Percentiles rank a stretch among this genome's conserved stretches.
phyloP scores from a whole-genome alignment of 2,329 filamentous ascomycete species.

The Fusarium sp. region DNA sequence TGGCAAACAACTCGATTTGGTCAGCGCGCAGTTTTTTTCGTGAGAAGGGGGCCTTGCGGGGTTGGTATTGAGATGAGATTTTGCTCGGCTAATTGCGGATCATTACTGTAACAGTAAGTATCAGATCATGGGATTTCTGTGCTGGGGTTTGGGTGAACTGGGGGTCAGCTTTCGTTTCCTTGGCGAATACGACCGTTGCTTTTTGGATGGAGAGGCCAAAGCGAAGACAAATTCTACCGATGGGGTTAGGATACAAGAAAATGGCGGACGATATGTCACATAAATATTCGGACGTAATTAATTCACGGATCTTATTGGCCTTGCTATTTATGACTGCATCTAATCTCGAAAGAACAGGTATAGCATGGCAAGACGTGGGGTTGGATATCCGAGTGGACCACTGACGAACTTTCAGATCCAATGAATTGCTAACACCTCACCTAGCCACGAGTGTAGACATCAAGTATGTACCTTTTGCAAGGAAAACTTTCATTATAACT shows the following conservation, averaged over 20 bases:
- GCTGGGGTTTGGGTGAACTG: not conserved
- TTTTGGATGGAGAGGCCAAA: not conserved
- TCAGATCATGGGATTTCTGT: not conserved
- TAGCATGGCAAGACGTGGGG: not conserved
- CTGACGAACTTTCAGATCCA: not conserved
- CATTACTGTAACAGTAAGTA: not conserved
- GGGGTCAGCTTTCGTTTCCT: not conserved
- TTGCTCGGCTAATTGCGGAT: not conserved
- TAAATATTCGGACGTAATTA: not conserved
- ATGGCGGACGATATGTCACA: not conserved
- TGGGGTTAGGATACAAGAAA: not conserved
- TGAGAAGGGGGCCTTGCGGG: not conserved
- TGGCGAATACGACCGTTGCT: not conserved
- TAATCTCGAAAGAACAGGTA: not conserved
- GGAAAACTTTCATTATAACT: accelerated
- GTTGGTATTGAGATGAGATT: not conserved
- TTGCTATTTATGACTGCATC: accelerated
- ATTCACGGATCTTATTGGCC: not conserved
- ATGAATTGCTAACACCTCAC: not conserved
- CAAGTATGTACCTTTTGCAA: not conserved
- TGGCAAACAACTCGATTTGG: not conserved
- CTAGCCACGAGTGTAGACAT: accelerated
- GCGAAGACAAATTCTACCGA: not conserved
- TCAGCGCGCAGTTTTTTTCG: not conserved
- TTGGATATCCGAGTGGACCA: not conserved